Evolutionary conservation across 1,284 basidiomycete genomes (phyloP), one percentile per base, ranked within the genome.

Genomic region (Boletus putidus): DNA sequence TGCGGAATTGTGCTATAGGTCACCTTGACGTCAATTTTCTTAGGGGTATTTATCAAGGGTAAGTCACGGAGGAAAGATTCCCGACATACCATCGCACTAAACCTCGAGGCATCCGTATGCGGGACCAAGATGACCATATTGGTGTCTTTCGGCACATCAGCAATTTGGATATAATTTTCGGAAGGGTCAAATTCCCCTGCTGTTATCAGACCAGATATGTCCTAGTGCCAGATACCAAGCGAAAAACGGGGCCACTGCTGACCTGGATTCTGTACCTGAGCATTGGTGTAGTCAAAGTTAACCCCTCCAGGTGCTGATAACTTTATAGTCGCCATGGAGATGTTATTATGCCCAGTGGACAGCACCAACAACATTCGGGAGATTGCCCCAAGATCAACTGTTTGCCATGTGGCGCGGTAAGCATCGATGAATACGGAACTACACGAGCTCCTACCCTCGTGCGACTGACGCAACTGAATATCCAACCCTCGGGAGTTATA

Each of bases 331-430:
- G 82, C 80, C 53, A 76, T 79, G 12, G 75, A 72, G 25, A 92
- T 65, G 23, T 80, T 70, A 67, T 92, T 92, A 43, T 88, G 79
- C 12, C 91, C 89, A 10, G 85, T 82, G 18, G 77, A 81, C 18
- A 94, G 59, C 5, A 76, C 73, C 31, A 91, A 72, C 53, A 83
- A 74, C 12, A 91, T 72, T 29, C 73, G 77, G 18, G 87, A 76
- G 10, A 79, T 75, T 58, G 78, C 77, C 37, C 89, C 89, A 31
- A 93, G 81, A 68, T 87, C 82, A 59, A 91, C 91, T 92, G 18
- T 53, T 47, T 25, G 47, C 53, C 36, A 60, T 57, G 56, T 54
- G 58, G 49, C 15, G 46, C 54, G 46, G 47, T 48, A 49, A 60
- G 62, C 31, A 12, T 33, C 23, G 6, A 43, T 12, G 45, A 50